A percentile compares a stretch with the other conserved stretches of the same genome.
These are phyloP conservation scores for Metroxylon sagu DNA, from an alignment of 176 grass and related monocot species.

Conservation along the genomic window DNA sequence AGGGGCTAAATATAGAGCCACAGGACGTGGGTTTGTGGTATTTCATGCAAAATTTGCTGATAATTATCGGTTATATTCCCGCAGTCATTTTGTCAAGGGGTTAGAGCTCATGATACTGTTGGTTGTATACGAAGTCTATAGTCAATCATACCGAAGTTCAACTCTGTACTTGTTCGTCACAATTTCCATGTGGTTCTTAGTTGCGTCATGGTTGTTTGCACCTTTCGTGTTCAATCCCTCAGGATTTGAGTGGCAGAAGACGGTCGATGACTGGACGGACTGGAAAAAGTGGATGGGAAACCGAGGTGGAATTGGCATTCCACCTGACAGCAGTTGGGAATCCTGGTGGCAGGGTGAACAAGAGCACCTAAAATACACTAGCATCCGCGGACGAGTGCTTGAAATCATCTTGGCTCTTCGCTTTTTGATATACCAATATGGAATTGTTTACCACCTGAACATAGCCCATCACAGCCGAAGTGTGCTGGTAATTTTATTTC, in stretches of 20 bases:
- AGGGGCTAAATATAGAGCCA: conserved; percentile 74
- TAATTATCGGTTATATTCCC: conserved; percentile 89
- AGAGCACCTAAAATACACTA: conserved; percentile 60
- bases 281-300: conserved; percentile 88
- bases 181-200: conserved; percentile 82
- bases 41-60: conserved; percentile 83
- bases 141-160: conserved; percentile 66
- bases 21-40: conserved; percentile 85
- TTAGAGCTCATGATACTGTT: conserved; percentile 74
- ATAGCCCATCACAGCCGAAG: conserved; percentile 54
- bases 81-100: conserved; percentile 95
- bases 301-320: conserved; percentile 67
- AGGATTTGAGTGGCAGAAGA: conserved; percentile 90
- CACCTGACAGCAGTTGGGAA: conserved; percentile 72
- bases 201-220: conserved; percentile 82
- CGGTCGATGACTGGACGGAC: conserved; percentile 86
- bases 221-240: conserved; percentile 91
- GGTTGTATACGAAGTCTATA: conserved; percentile 71
- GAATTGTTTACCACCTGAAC: conserved; percentile 91
- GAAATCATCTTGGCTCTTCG: conserved; percentile 85
- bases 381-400: conserved; percentile 53
- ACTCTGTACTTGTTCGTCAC: conserved; percentile 75
- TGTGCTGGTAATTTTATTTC: conserved; percentile 54
- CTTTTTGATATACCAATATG: conserved; percentile 96
- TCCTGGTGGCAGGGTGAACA: conserved; percentile 88